phyloP scores from a whole-genome alignment of 2,329 filamentous ascomycete genomes.

The Curvularia lunata region DNA sequence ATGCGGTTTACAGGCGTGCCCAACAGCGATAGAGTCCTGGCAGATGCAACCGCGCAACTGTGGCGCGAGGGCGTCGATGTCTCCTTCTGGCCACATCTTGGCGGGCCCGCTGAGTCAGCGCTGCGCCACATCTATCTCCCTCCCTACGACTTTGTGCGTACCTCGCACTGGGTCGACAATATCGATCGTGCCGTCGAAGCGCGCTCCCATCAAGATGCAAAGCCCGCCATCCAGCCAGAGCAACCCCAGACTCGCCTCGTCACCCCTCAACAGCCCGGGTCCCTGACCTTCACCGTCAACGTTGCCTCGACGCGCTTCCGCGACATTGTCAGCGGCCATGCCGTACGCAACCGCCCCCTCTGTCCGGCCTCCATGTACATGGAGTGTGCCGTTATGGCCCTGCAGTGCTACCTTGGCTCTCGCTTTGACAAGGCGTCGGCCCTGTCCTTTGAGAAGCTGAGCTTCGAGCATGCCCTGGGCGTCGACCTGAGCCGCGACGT shows the following conservation, averaged over 20 bases:
- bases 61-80: not conserved
- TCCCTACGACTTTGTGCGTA: slow-evolving; percentile 1
- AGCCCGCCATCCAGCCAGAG: not conserved
- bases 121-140: not conserved
- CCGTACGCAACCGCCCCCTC: not conserved
- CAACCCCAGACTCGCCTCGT: not conserved
- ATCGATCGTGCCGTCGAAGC: slow-evolving; percentile 1
- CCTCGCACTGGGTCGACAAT: slow-evolving; percentile 1
- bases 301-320: slow-evolving; percentile 1
- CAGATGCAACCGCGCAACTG: not conserved
- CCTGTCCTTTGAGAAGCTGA: slow-evolving; percentile 5
- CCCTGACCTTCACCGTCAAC: slow-evolving; percentile 7
- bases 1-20: slow-evolving; percentile 1
- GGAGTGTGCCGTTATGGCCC: slow-evolving; percentile 6
- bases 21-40: not conserved
- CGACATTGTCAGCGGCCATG: slow-evolving; percentile 9
- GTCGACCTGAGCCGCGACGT: slow-evolving; percentile 4
- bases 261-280: not conserved
- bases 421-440: slow-evolving; percentile 1
- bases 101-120: slow-evolving; percentile 4
- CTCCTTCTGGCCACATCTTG: slow-evolving; percentile 2
- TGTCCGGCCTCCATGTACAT: slow-evolving; percentile 8
- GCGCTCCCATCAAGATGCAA: not conserved
- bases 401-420: slow-evolving; percentile 2
- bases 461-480: slow-evolving; percentile 2